Evolutionary conservation across 2,329 filamentous ascomycete species (phyloP), one percentile per base, ranked within the genome.

Genomic region (Colletotrichum tofieldiae): DNA sequence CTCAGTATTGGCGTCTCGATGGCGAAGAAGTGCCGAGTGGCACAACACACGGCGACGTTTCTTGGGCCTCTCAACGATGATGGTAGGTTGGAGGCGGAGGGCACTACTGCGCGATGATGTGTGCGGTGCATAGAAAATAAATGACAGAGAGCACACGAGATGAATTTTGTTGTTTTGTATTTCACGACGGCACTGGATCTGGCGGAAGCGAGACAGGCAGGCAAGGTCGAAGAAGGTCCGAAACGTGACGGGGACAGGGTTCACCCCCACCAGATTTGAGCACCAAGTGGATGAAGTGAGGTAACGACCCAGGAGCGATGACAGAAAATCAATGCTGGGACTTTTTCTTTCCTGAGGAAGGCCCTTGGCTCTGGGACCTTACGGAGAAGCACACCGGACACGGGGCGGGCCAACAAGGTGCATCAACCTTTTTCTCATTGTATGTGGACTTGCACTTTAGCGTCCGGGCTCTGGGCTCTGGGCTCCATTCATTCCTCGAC

Each of bases 211-310:
- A 43, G 41, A 45, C 35, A 51, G 35, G 61, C 45, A 62, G n/a
- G 43, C 49, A 55, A 37, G 55, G 49, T 67, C 56, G 58, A 71
- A 58, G 68, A 63, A 61, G 54, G 51, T 65, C 69, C 65, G 54
- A 69, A 54, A 69, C 69, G 49, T 64, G 65, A 69, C 18, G 20
- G 4, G 9, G 23, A 45, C 65, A 72, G 69, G 69, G 69, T 65
- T 60, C 32, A 69, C 65, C 59, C 67, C 59, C 69, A 69, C 59
- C 45, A 29, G 45, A 39, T 64, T 58, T 20, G 41, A 45, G 56
- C 16, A 43, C 65, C 52, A 47, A 54, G 56, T 56, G 68, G 68
- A 59, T 43, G 35, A 55, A 51, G 64, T 56, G 63, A 71, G 68
- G 64, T 67, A 62, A 52, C 41, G 58, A 26, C 68, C 49, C 41